Conservation (phyloP, 768 basidiomycete species). For the Tulasnella sp. region DNA sequence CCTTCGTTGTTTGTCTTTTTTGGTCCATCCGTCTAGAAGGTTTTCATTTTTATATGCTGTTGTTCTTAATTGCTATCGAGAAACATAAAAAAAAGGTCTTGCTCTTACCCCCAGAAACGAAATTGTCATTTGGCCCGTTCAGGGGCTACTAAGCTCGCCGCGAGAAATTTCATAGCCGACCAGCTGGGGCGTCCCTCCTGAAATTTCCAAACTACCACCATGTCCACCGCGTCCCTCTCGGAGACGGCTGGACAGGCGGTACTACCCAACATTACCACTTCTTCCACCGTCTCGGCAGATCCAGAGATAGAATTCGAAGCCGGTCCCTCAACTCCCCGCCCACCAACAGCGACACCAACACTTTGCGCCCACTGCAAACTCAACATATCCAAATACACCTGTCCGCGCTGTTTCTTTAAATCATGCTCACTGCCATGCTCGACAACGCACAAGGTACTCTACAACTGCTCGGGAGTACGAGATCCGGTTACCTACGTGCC, state of each 20-base stretch:
- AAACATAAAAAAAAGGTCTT: background rate
- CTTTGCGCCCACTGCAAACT: slow-evolving; percentile 46
- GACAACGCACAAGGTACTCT: slow-evolving; percentile 51
- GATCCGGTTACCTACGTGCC: slow-evolving; percentile 66
- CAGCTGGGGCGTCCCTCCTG: background rate
- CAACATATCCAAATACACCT: slow-evolving; percentile 57
- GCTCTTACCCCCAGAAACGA: background rate
- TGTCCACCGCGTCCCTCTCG: background rate
- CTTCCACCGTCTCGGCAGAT: slow-evolving; percentile 24
- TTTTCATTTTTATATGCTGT: background rate
- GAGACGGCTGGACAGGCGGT: background rate
- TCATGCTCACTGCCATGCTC: slow-evolving; percentile 72
- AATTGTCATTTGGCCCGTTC: background rate
- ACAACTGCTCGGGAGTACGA: slow-evolving; percentile 61
- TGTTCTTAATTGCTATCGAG: background rate
- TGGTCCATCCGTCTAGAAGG: background rate
- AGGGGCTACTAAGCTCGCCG: background rate
- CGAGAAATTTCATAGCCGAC: background rate
- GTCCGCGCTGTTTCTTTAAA: slow-evolving; percentile 61
- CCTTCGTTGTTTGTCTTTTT: background rate
- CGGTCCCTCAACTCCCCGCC: background rate
- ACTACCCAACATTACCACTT: background rate
- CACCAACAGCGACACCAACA: background rate
- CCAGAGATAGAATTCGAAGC: background rate
- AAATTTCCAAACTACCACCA: background rate